Conservation (phyloP, 805 yeast species). For the Candida silvatica region DNA sequence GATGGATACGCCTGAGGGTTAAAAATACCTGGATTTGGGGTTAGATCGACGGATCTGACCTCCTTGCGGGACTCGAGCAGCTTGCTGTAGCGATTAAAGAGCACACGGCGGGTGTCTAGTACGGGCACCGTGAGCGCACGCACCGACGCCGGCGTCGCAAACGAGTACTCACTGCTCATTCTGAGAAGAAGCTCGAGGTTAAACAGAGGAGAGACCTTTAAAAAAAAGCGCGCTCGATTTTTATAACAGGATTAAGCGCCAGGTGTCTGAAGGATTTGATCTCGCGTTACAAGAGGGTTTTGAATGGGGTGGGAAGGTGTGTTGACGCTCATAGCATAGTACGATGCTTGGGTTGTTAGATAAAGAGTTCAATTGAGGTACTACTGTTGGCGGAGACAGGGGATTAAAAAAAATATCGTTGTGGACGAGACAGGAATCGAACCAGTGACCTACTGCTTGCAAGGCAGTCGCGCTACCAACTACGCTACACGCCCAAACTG, state of each 20-base stretch:
- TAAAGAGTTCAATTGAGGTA: no score
- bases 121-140: conserved; percentile 63
- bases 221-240: no score
- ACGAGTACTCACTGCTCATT: conserved; percentile 36
- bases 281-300: no score
- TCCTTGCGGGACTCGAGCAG: conserved; percentile 44
- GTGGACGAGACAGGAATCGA: conserved; percentile 73
- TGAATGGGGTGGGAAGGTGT: no score
- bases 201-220: no score
- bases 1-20: conserved; percentile 81
- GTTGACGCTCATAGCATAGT: no score
- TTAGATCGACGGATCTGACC: conserved; percentile 66
- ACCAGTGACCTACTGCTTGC: conserved; percentile 74
- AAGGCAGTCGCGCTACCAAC: conserved; percentile 78
- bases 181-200: no score
- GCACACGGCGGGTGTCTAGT: conserved; percentile 34
- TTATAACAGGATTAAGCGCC: no score
- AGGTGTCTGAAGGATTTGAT: no score
- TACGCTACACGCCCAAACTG: conserved; percentile 63
- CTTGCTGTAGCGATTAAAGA: conserved; percentile 34
- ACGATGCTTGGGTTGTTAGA: no score
- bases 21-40: conserved; percentile 58
- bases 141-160: conserved; percentile 58
- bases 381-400: neutral
- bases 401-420: conserved; percentile 8